Evolutionary conservation across 1,284 basidiomycete genomes (phyloP), one percentile per base, ranked within the genome.

Genomic region (Cutaneotrichosporon arboriforme): DNA sequence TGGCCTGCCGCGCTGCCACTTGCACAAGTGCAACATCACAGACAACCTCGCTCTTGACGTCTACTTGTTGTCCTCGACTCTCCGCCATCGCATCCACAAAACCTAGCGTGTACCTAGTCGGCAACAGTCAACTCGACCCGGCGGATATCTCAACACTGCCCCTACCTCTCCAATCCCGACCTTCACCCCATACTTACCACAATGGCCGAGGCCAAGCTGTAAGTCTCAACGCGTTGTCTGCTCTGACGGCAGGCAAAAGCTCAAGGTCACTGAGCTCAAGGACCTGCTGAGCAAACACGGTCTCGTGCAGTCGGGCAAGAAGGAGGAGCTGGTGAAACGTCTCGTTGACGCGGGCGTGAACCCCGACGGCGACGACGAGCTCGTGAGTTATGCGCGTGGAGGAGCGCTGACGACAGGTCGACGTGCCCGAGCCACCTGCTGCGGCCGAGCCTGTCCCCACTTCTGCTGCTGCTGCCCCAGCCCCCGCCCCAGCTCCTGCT

Each of bases 261-360:
- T 77, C 51, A 77, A 74, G 38, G 76, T 77, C 14, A 62, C 68
- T 12, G 73, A 77, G 57, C 71, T 77, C 55, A 77, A 77, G 61
- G 75, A 76, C 22, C 55, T 76, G 21, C 63, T 76, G 36, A 59
- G 65, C 9, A 68, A 69, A 39, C 63, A 67, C 33, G 49, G 57
- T 13, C 62, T 75, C 4, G 46, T 67, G 14, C 67, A 71, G 41
- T 66, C 69, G 2, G 75, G 75, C 21, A 72, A 72, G 62, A 76
- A 77, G 62, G 74, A 75, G 43, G 75, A 77, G 20, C 61, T 77
- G 9, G 58, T 77, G 55, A 68, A 75, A 35, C 67, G 76, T 15
- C 59, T 77, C 22, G 35, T 75, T 38, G 70, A 72, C n/a, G 64
- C 68, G 38, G 66, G 65, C 31, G 55, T 71, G 20, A 47, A 43